Evolutionary conservation across 345 rosid species (phyloP).

Genomic region (Melaleuca quinquenervia): DNA sequence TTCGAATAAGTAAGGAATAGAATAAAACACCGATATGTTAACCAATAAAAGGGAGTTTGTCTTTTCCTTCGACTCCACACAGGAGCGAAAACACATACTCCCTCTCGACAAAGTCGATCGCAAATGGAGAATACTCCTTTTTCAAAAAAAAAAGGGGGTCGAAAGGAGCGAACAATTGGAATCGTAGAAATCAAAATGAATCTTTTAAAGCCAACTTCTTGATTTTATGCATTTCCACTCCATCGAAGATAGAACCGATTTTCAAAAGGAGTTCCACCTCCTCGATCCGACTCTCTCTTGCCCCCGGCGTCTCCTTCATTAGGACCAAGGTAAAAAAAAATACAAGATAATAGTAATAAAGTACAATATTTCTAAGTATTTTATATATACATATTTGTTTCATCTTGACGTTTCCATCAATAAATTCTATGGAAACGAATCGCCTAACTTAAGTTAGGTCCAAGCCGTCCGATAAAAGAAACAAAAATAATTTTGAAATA

Average conservation of each 20-base stretch:
- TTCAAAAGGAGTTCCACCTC: not conserved
- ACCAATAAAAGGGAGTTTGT: no score
- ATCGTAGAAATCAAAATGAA: not conserved
- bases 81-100: not conserved
- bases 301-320: not conserved
- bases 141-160: no score
- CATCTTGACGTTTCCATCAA: not conserved
- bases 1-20: no score
- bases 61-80: not conserved
- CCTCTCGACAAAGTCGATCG: no score
- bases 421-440: not conserved
- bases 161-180: not conserved
- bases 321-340: not conserved
- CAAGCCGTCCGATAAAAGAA: no score
- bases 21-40: no score
- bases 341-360: not conserved
- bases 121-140: no score
- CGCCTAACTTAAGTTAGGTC: no score
- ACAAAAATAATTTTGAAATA: no score
- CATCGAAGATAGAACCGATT: not conserved
- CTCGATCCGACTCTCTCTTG: not conserved
- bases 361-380: not conserved
- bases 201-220: not conserved
- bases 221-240: not conserved
- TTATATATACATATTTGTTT: no score